phyloP scores from a whole-genome alignment of 2,329 filamentous ascomycete genomes.

The Penicillium sp. region DNA sequence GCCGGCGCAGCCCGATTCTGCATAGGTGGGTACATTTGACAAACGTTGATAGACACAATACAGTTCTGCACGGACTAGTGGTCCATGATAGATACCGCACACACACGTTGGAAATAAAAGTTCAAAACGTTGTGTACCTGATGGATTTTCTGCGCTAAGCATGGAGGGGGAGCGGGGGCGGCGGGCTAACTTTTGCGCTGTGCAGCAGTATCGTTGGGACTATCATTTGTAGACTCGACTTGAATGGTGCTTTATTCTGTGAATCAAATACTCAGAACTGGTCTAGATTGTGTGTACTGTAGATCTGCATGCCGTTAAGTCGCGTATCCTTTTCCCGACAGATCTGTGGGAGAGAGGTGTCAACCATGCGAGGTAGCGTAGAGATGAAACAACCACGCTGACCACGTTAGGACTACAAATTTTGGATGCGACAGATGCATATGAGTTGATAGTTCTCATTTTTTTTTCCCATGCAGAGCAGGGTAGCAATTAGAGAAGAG shows the following conservation, averaged over 20 bases:
- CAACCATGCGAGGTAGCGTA: not conserved
- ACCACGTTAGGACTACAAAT: not conserved
- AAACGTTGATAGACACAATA: not conserved
- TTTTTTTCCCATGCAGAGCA: slow-evolving; percentile 16
- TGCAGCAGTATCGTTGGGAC: slow-evolving; percentile 9
- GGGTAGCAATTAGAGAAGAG: slow-evolving; percentile 17
- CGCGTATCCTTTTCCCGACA: not conserved
- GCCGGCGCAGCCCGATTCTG: slow-evolving; percentile 7
- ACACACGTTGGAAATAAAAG: not conserved
- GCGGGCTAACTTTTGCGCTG: slow-evolving; percentile 13
- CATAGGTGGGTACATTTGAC: not conserved
- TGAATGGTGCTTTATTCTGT: not conserved
- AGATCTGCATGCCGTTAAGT: not conserved
- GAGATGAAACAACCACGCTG: not conserved
- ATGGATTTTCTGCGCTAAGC: slow-evolving; percentile 14
- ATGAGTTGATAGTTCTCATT: not conserved
- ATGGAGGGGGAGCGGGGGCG: slow-evolving; percentile 18
- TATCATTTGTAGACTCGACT: not conserved
- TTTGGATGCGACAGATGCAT: not conserved
- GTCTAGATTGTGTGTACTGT: not conserved
- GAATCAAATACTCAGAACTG: not conserved
- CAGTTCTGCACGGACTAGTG: not conserved
- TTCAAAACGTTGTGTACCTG: not conserved
- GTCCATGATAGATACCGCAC: not conserved
- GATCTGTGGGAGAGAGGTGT: not conserved